Evolutionary conservation across 108 stramenopile species (phyloP), one percentile per base, ranked within the genome.

Genomic region (Seminavis robusta): DNA sequence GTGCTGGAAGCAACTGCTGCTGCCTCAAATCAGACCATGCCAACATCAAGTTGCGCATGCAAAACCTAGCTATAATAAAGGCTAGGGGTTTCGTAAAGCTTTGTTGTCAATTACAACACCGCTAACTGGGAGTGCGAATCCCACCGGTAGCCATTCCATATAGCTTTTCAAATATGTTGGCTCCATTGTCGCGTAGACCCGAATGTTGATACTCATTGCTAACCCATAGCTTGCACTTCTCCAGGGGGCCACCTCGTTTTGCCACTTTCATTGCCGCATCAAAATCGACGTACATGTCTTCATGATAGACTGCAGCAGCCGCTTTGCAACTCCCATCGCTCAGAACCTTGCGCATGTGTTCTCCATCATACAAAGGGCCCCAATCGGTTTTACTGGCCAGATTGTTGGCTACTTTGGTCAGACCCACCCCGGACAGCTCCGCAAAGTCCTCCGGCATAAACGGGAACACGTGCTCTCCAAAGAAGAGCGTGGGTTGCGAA

Each of bases 241-340:
- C 85, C 27, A 93, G 52, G 0, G 91, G 86, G 7, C 66, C 72
- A 13, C 81, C 80, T 4, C 79, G 77, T 34, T 59, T 23, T 9
- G 71, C 33, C 5, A 93, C 64, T 47, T 77, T 68, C 81, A 83
- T 87, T 17, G 64, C 58, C 37, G 40, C 59, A 44, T 92, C 82
- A 47, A 92, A 92, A 47, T 97, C 96, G 3, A 97, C 96, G 55
- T 95, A 97, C 83, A 97, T 79, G 56, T 97, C 96, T 30, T 94
- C 94, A 47, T 81, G 92, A 69, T 94, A 95, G 6, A 86, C 74
- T 5, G 88, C 88, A n/a, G 89, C 85, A 13, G 96, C 94, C 2
- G 73, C 79, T 40, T 65, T 81, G 2, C 56, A 56, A 28, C 37
- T 31, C 0, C 48, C 66, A 16, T 43, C 51, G 4, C 47, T 37